Base-by-base conservation (phyloP, 371 early-diverging fungal genomes). In the Mortierella sp. region DNA sequence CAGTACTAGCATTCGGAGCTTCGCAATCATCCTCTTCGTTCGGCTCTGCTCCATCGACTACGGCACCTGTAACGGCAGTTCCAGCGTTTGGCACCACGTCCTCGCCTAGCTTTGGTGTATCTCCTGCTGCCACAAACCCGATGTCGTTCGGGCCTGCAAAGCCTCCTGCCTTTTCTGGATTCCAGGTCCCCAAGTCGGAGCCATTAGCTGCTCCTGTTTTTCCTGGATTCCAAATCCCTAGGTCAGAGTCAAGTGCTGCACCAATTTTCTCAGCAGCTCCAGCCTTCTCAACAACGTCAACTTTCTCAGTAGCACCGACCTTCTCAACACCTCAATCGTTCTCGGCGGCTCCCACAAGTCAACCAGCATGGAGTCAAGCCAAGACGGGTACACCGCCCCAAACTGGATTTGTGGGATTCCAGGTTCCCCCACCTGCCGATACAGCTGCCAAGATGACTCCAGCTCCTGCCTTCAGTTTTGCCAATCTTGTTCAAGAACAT, bases 361-460 rank as follows among this genome's bases (percentile, higher is more conserved):
- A 67, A 19, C 21, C 61, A 61, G 37, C 34, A 9, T 61, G 75
- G 76, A 40, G 44, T 61, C 3, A 54, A 31, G 57, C 70, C 28
- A 75, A 54, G 34, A 26, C 67, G 24, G 19, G 26, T 34, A 26
- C 37, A 2, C 71, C 40, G 21, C n/a, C 57, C 37, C 78, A 64
- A 19, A 55, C 59, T 28, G 50, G 69, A 13, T 79, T 82, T 31
- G 34, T 76, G n/a, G 76, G 76, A 9, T 83, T 83, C 40, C 79
- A 76, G 44, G 16, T 74, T 11, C 81, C 72, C 26, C 19, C 55
- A 24, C 9, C 53, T 6, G 19, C 19, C 19, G 31, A 37, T 19
- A 74, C 67, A 9, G 13, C 64, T 43, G 53, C 48, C 24, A 59
- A 72, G 19, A 1, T 28, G 5, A 37, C 76, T 13, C 44, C 71